Percentiles rank a stretch among this genome's conserved stretches.
These are phyloP conservation scores for Plasmodium adleri DNA, from an alignment of 169 alveolate species.

Conservation along the genomic window DNA sequence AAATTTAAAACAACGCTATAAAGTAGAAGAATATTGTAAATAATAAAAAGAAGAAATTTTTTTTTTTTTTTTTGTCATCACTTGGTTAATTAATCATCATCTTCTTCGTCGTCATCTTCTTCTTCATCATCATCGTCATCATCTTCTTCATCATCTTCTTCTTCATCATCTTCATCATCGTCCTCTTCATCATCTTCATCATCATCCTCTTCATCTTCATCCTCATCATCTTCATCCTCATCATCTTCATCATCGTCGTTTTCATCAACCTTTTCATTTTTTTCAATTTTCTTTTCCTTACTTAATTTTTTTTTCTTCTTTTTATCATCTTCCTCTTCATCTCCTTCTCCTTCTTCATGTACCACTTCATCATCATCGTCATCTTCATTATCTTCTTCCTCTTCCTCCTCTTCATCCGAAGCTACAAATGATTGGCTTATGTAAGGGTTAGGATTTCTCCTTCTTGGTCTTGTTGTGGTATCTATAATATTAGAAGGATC, in stretches of 20 bases:
- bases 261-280: conserved; percentile 13
- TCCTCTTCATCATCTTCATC: conserved; percentile 9
- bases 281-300: neutral
- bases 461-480: conserved; percentile 63
- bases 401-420: conserved; percentile 60
- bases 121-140: neutral
- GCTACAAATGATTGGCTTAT: conserved; percentile 13
- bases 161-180: conserved; percentile 14
- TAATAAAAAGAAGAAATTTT: neutral
- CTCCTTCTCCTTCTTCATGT: conserved; percentile 16
- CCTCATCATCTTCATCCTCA: conserved; percentile 1
- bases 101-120: neutral
- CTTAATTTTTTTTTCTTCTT: neutral
- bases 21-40: neutral
- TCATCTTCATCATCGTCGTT: conserved; percentile 21
- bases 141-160: neutral
- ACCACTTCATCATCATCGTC: conserved; percentile 13
- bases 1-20: neutral
- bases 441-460: conserved; percentile 48
- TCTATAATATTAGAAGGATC: conserved; percentile 69
- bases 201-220: conserved; percentile 1
- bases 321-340: neutral
- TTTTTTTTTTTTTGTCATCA: neutral
- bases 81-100: neutral
- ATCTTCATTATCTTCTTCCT: conserved; percentile 12